Base-by-base conservation (phyloP, 192 early-diverging fungal species). In the Linderina pennispora region DNA sequence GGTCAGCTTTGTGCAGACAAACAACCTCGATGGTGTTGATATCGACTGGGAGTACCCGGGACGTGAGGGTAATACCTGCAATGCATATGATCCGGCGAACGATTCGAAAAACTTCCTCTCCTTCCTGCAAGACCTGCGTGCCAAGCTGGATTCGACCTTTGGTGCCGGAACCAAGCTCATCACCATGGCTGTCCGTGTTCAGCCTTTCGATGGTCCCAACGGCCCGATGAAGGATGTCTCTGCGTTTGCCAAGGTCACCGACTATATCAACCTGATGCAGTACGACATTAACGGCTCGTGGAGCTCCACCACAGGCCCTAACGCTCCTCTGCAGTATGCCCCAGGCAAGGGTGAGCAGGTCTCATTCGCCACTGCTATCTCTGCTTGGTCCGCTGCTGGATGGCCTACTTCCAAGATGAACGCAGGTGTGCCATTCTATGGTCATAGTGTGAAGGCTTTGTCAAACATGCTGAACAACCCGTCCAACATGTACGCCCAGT, bases 31-130 rank as follows among this genome's bases (percentile, higher is more conserved):
- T 40, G 81, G 81, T 23, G 48, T 84, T 16, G 79, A 84, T 46
- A 48, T 84, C 23, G 81, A 84, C 43, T 82, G 76, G 76, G 81
- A 65, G 36, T 70, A 58, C 40, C 74, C 83, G n/a, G 80, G 82
- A 16, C 62, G 80, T 26, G 58, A 65, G 40, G 84, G 85, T 21
- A 59, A 67, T 20, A 54, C 52, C 0, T 82, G 77, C 56, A 80
- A 79, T 49, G 8, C 13, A 1, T 53, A 67, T 23, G 79, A 81
- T 47, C 25, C 48, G 0, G 37, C 33, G 1, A 74, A 72, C 32
- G 86, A 88, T 43, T 60, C 76, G n/a, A 59, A 62, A 13, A 85
- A 88, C 61, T 80, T 76, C 48, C 60, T 78, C 15, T 34, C 37
- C 7, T 61, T 86, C 5, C 66, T 88, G 4, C 38, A 65, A 39